These are phyloP conservation scores for Flaveria robusta DNA, from an alignment of 129 eudicot genomes.

Conservation along the genomic window DNA sequence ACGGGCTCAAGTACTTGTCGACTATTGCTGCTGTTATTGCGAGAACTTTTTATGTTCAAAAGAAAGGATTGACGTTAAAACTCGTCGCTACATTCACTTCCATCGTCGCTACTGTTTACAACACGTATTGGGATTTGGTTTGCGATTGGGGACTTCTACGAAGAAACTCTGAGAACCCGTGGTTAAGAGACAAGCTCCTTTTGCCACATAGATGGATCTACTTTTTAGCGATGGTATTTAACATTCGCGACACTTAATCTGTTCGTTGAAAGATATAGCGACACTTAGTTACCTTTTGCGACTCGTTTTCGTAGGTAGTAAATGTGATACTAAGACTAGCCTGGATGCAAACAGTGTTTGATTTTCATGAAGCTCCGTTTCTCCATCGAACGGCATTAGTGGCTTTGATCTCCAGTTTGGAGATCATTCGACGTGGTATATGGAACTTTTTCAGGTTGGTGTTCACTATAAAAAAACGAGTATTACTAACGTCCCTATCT, in stretches of 20 bases:
- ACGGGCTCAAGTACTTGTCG: constrained; percentile 59
- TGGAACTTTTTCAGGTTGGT: constrained; percentile 75
- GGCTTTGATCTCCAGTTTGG: constrained; percentile 54
- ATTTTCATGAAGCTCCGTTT: constrained; percentile 50
- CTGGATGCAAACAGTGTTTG: constrained; percentile 64
- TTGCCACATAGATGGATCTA: constrained; percentile 33
- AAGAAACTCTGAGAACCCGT: neutral
- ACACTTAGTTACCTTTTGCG: neutral
- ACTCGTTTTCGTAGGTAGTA: constrained; percentile 40
- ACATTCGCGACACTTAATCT: neutral
- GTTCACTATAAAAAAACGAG: no score
- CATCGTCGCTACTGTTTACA: constrained; percentile 42
- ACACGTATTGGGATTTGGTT: constrained; percentile 77
- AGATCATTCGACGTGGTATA: constrained; percentile 69
- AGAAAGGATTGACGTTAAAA: constrained; percentile 37
- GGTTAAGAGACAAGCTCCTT: constrained; percentile 14
- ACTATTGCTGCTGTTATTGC: constrained; percentile 52
- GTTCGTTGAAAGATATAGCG: neutral
- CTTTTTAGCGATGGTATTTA: constrained; percentile 50
- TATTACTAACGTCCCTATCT: no score
- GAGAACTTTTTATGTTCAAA: constrained; percentile 48
- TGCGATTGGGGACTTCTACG: constrained; percentile 68
- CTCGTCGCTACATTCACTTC: constrained; percentile 50
- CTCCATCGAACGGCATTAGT: constrained; percentile 51
- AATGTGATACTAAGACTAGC: constrained; percentile 62